phyloP scores from a whole-genome alignment of 768 basidiomycete species.

The Russula griseocarnosa region DNA sequence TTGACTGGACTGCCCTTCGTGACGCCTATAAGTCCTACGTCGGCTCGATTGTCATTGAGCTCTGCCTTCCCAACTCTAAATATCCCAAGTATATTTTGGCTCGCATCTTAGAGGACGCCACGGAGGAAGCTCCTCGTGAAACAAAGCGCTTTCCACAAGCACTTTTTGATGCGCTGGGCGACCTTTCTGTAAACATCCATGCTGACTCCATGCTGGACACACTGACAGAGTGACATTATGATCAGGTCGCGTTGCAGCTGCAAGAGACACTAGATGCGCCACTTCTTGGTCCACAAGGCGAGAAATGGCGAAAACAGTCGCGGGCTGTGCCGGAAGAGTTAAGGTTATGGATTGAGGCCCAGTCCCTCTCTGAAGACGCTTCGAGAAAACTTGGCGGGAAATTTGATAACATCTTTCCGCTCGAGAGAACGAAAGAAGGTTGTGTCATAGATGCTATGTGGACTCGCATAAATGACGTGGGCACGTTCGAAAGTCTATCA shows the following conservation, averaged over 20 bases:
- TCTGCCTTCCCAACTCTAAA: slow-evolving; percentile 67
- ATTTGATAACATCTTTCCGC: slow-evolving; percentile 55
- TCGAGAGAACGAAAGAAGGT: slow-evolving; percentile 51
- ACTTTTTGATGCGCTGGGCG: slow-evolving; percentile 78
- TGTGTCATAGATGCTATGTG: slow-evolving; percentile 57
- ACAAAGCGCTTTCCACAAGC: slow-evolving; percentile 72
- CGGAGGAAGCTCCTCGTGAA: slow-evolving; percentile 69
- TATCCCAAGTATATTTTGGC: slow-evolving; percentile 67
- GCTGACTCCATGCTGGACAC: background rate
- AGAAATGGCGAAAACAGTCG: slow-evolving; percentile 47
- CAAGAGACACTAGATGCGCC: slow-evolving; percentile 61
- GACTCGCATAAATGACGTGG: slow-evolving; percentile 57
- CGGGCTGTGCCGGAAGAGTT: slow-evolving; percentile 58
- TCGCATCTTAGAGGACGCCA: slow-evolving; percentile 63
- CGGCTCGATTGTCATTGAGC: slow-evolving; percentile 78
- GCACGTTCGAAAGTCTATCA: slow-evolving; percentile 24
- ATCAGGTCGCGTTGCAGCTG: slow-evolving; percentile 60
- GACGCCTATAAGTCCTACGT: slow-evolving; percentile 70
- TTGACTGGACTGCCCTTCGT: slow-evolving; percentile 61
- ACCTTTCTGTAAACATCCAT: slow-evolving; percentile 59
- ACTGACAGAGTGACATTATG: background rate
- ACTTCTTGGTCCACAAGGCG: slow-evolving; percentile 53
- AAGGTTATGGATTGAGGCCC: slow-evolving; percentile 66
- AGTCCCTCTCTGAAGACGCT: slow-evolving; percentile 56
- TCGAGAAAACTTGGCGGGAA: slow-evolving; percentile 47